Base-by-base conservation (phyloP, 139 green algal genomes). In the Chlorella sp. region DNA sequence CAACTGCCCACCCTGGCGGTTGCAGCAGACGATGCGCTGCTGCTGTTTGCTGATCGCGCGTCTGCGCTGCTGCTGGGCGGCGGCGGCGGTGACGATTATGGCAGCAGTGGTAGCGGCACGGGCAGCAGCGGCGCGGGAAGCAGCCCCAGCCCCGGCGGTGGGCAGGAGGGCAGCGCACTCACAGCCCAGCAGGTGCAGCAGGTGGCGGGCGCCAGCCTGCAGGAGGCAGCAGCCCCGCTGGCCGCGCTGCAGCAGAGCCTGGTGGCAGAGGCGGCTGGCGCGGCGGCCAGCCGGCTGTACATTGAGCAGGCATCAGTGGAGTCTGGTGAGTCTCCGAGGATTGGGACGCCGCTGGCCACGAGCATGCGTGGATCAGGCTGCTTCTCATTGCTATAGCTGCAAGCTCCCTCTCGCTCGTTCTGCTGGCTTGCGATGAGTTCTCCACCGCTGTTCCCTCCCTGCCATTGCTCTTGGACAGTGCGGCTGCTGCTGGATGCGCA, bases 401-500 rank as follows among this genome's bases (percentile, higher is more conserved):
- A 68, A 11, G 60, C 60, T 68, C 30, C 22, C 56, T 65, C 22
- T 24, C 56, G 7, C 56, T 65, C 22, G 7, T 20, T 20, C 56
- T 65, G 56, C 7, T 65, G 7, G 56, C 13, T 65, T 65, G 56
- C 3, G 7, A 20, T n/a, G 56, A 20, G 7, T 20, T 16, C 3
- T 20, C 56, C 7, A 20, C 56, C 13, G 56, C 7, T 16, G 26
- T 3, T 20, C 11, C 11, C 38, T 38, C 77, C 16, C 38, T 48
- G 30, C 60, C 40, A 24, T 54, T 6, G 32, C 75, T n/a, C 26
- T 43, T 16, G 34, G 24, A 16, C 77, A 44, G 5, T 91, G 41
- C 56, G 82, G n/a, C 73, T 91, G 76, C 82, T 89, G 64, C 24
- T 89, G 60, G 89, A 92, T 65, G 40, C 89, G 0, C 89, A 92